Evolutionary conservation across 768 basidiomycete species (phyloP), one percentile per base, ranked within the genome.

Genomic region (Psilocybe sp.): DNA sequence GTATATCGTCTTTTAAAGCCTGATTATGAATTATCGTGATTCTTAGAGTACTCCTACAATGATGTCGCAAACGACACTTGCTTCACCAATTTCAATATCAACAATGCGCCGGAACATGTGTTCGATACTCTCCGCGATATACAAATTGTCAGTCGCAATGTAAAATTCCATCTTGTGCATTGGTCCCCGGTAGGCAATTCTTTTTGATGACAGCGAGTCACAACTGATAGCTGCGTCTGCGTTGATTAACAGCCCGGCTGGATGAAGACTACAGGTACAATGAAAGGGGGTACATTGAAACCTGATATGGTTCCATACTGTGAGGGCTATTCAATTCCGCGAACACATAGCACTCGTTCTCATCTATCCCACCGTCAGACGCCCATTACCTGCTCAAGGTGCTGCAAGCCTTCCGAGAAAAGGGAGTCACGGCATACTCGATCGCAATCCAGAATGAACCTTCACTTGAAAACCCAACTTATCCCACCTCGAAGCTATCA

Each of bases 231-330:
- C 7, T 28, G 23, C 23, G 3, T 3, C 23, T 28, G 23, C 23
- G 7, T 4, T 28, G 4, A 28, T 4, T 7, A 28, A 28, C 49
- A 87, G 84, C 87, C 87, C 13, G 84, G 70, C 8, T 89, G 87
- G 86, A 86, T 88, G 84, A 89, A 89, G 63, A 69, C 66, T 41
- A 77, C 74, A 40, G 74, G 74, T 10, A 78, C 76, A 2, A 84
- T 86, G 80, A 68, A 77, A n/a, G 85, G 86, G 4, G 85, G 84
- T n/a, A 75, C 73, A 12, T 62, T 88, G 43, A 59, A 72, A 15
- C 71, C 76, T 0, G 63, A 69, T 31, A 76, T 79, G 47, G 61
- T 75, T 35, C 61, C 59, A 32, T 62, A 65, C 0, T 82, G 80
- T 84, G 53, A 53, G 79, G 7, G 42, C 37, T 28, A 63, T 14